phyloP scores from a whole-genome alignment of 352 stramenopile genomes.

The Peronospora farinosa region DNA sequence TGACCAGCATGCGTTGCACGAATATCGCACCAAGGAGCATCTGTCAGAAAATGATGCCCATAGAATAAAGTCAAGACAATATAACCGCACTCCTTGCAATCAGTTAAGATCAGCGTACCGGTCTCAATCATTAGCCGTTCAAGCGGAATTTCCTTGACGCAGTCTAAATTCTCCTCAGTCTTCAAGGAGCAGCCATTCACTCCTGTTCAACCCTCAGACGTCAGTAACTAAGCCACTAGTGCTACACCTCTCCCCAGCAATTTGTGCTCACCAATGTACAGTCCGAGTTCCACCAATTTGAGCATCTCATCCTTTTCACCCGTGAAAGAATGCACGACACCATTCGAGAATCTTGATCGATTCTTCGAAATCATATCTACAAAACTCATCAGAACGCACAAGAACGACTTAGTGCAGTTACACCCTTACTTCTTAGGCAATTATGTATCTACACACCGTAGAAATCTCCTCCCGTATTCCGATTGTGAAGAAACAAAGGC shows the following conservation, averaged over 20 bases:
- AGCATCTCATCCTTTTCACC: slow-evolving; percentile 88
- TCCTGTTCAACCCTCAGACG: slow-evolving; percentile 18
- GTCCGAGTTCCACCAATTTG: slow-evolving; percentile 87
- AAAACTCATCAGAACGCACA: slow-evolving; percentile 1
- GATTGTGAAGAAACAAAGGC: slow-evolving; percentile 96
- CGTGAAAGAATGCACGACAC: slow-evolving; percentile 96
- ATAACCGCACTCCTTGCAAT: not conserved
- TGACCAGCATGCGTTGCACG: slow-evolving; percentile 90
- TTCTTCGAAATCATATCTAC: slow-evolving; percentile 68
- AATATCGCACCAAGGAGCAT: slow-evolving; percentile 96
- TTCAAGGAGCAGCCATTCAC: slow-evolving; percentile 97
- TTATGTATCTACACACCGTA: slow-evolving; percentile 36
- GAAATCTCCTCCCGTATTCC: slow-evolving; percentile 91
- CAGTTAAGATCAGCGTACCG: slow-evolving; percentile 25
- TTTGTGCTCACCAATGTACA: slow-evolving; percentile 87
- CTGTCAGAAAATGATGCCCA: slow-evolving; percentile 45
- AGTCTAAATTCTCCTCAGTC: slow-evolving; percentile 90
- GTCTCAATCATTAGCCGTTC: slow-evolving; percentile 93
- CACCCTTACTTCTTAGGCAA: not conserved
- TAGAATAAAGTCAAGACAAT: not conserved
- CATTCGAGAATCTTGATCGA: slow-evolving; percentile 62
- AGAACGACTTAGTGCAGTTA: not conserved
- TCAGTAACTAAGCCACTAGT: not conserved
- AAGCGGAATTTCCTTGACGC: slow-evolving; percentile 87
- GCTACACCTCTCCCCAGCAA: not conserved